phyloP scores from a whole-genome alignment of 2,329 filamentous ascomycete species.

The Ambrosiella xylebori region DNA sequence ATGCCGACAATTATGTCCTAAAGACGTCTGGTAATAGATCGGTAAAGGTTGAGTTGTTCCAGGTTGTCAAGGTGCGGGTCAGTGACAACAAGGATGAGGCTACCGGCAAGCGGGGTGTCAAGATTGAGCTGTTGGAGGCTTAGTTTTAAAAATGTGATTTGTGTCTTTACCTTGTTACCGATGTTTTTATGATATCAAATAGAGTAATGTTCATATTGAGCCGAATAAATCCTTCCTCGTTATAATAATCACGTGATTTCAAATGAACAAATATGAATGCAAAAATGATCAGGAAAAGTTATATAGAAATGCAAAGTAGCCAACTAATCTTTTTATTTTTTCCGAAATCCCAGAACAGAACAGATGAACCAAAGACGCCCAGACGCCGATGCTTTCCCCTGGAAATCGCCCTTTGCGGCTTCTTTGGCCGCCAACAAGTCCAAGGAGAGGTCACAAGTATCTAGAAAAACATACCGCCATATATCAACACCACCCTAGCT shows the following conservation, averaged over 20 bases:
- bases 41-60: conserved; percentile 64
- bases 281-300: neutral
- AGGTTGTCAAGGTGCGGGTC: conserved; percentile 77
- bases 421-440: neutral
- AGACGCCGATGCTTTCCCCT: conserved; percentile 16
- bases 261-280: neutral
- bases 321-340: conserved; percentile 11
- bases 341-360: conserved; percentile 15
- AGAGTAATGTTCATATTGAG: too few relatives aligned
- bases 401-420: neutral
- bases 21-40: conserved; percentile 37
- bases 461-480: conserved; percentile 4
- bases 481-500: conserved; percentile 5
- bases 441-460: neutral
- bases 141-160: conserved; percentile 10
- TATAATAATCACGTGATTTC: neutral
- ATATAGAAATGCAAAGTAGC: conserved; percentile 7
- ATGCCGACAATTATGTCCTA: conserved; percentile 71
- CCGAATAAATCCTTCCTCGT: too few relatives aligned
- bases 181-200: neutral
- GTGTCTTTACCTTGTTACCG: neutral
- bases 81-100: conserved; percentile 85
- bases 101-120: conserved; percentile 88
- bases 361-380: conserved; percentile 13
- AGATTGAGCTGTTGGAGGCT: conserved; percentile 45